phyloP scores from a whole-genome alignment of 768 basidiomycete genomes.

The Boletus subcaerulescens region DNA sequence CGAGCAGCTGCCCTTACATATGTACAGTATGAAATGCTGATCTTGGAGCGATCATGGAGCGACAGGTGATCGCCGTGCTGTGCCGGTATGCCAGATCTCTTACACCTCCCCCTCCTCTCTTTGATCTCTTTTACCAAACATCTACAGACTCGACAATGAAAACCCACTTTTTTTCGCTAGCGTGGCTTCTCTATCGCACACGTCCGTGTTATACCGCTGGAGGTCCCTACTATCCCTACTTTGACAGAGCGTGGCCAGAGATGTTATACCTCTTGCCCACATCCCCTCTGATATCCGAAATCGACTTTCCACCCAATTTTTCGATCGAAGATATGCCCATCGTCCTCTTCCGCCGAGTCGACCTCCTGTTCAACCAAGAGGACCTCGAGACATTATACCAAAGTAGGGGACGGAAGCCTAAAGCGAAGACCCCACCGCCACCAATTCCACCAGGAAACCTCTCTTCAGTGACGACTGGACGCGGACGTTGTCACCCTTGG shows the following conservation, averaged over 20 bases:
- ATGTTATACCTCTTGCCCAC: constrained; percentile 56
- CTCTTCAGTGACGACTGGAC: constrained; percentile 56
- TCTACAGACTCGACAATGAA: constrained; percentile 62
- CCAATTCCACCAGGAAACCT: constrained; percentile 26
- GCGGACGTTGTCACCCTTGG: constrained; percentile 52
- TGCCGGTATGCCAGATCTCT: no score
- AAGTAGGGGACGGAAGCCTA: constrained; percentile 13
- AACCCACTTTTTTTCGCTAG: constrained; percentile 71
- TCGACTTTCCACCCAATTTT: constrained; percentile 48
- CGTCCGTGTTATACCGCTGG: constrained; percentile 50
- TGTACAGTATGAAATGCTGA: no score
- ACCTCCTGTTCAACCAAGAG: constrained; percentile 49
- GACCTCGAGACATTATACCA: constrained; percentile 49
- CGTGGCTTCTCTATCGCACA: constrained; percentile 65
- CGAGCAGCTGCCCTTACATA: no score
- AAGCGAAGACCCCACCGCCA: constrained; percentile 8
- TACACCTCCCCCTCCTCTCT: no score
- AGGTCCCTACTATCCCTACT: constrained; percentile 38
- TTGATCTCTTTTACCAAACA: not conserved
- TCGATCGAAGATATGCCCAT: constrained; percentile 57
- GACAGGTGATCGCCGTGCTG: no score
- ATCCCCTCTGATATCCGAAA: constrained; percentile 36
- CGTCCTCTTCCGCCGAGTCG: constrained; percentile 62
- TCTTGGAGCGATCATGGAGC: no score
- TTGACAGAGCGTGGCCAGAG: constrained; percentile 65